Percentiles rank a stretch among this genome's conserved stretches.
These are phyloP conservation scores for Candida tetrigidarum DNA, from an alignment of 1,139 yeast species.

Conservation along the genomic window DNA sequence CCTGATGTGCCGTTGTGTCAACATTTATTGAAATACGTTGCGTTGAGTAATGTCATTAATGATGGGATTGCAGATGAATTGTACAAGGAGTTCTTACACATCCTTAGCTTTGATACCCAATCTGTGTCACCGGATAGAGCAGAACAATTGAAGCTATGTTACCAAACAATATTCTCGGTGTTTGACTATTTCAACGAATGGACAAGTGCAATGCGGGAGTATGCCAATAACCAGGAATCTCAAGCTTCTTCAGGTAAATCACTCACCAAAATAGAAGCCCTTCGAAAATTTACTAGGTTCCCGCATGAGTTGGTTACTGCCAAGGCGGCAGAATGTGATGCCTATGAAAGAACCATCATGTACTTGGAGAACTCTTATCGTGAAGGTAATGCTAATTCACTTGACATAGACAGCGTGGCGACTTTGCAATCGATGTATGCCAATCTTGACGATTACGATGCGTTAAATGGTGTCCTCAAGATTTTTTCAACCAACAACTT, in stretches of 20 bases:
- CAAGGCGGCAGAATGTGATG: slow-evolving; percentile 80
- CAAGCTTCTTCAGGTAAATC: slow-evolving; percentile 1
- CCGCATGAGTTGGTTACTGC: slow-evolving; percentile 75
- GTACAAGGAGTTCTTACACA: slow-evolving; percentile 57
- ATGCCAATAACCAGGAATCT: slow-evolving; percentile 23
- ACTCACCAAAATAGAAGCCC: slow-evolving; percentile 32
- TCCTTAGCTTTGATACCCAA: slow-evolving; percentile 50
- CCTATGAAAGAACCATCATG: slow-evolving; percentile 88
- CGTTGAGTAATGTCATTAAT: slow-evolving; percentile 65
- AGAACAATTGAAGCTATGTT: slow-evolving; percentile 66
- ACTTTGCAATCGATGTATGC: slow-evolving; percentile 82
- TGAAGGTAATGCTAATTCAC: slow-evolving; percentile 34
- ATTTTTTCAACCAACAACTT: slow-evolving; percentile 71
- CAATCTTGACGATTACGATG: slow-evolving; percentile 85
- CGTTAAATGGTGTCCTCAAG: slow-evolving; percentile 84
- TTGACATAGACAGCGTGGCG: slow-evolving; percentile 44
- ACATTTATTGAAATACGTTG: slow-evolving; percentile 79
- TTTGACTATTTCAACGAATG: slow-evolving; percentile 87
- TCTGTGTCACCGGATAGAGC: slow-evolving; percentile 50
- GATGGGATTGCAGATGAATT: slow-evolving; percentile 49
- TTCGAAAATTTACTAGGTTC: slow-evolving; percentile 56
- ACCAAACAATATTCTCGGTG: slow-evolving; percentile 74
- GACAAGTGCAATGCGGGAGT: slow-evolving; percentile 48
- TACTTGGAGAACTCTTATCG: slow-evolving; percentile 81
- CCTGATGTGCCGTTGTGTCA: slow-evolving; percentile 73